Percentiles rank a stretch among this genome's conserved stretches.
These are phyloP conservation scores for Lactarius vividus DNA, from an alignment of 768 basidiomycete genomes.

Conservation along the genomic window DNA sequence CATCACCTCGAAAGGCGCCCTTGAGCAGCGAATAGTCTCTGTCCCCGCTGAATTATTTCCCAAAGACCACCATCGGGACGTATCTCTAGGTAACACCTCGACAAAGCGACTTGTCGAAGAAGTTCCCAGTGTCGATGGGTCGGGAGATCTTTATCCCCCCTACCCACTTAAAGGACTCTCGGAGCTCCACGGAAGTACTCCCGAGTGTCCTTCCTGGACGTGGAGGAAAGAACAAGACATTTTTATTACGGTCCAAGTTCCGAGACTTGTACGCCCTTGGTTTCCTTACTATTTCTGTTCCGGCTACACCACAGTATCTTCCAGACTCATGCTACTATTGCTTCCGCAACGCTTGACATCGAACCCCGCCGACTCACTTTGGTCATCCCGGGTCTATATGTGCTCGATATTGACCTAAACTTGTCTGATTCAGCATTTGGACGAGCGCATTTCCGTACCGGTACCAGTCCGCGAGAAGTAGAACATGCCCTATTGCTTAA, in stretches of 20 bases:
- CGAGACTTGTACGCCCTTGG: slow-evolving; percentile 51
- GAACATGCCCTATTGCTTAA: slow-evolving; percentile 50
- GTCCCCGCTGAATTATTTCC: slow-evolving; percentile 49
- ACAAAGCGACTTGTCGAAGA: slow-evolving; percentile 51
- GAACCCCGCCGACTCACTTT: slow-evolving; percentile 59
- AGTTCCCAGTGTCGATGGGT: slow-evolving; percentile 41
- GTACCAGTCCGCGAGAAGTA: slow-evolving; percentile 26
- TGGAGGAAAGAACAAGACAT: slow-evolving; percentile 49
- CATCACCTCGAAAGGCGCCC: slow-evolving; percentile 72
- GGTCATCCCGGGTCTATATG: slow-evolving; percentile 44
- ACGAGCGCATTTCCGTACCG: slow-evolving; percentile 26
- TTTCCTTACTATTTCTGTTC: slow-evolving; percentile 1
- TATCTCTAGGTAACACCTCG: slow-evolving; percentile 16
- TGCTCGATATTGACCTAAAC: slow-evolving; percentile 58
- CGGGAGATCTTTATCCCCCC: slow-evolving; percentile 35
- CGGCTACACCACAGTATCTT: neutral
- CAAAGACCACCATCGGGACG: slow-evolving; percentile 29
- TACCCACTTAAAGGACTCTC: neutral
- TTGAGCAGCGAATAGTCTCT: slow-evolving; percentile 52
- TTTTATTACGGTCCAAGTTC: slow-evolving; percentile 50
- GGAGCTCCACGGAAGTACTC: neutral
- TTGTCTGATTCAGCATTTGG: slow-evolving; percentile 54
- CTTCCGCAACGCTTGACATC: slow-evolving; percentile 57
- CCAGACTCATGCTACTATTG: slow-evolving; percentile 48
- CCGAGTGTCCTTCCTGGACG: slow-evolving; percentile 47